Base-by-base conservation (phyloP, 768 basidiomycete genomes). In the Floccularia luteovirens region DNA sequence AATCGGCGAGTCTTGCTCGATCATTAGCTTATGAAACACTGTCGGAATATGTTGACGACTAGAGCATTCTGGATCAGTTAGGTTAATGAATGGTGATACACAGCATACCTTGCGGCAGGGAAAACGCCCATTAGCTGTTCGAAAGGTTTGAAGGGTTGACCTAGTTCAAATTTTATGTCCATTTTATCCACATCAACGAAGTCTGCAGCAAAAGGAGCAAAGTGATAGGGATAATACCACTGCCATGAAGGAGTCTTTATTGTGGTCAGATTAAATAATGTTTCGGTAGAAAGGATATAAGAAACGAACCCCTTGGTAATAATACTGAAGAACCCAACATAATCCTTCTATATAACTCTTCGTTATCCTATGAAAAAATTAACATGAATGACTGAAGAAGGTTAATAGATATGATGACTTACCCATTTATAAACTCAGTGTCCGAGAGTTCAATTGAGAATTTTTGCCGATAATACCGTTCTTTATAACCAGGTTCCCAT, bases 151-250 rank as follows among this genome's bases (percentile, higher is more conserved):
- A 97, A 98, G 3, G 96, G 96, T 43, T 79, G 72, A 4, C 92
- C 90, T 19, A 78, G 55, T 3, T 75, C 73, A 53, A 98, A 98
- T 25, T 67, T 60, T 55, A 98, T 79, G 25, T 90, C 66, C 77
- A 93, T 79, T 47, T 79, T 70, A 24, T 72, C 74, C 34, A 94
- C 67, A 32, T 87, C 81, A 41, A 75, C 73, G 49, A 98, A 97
- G 59, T 99, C 96, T 44, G 83, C 82, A 5, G 96, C 96, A 58
- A 99, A 99, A 1, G 96, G 96, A 10, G 96, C 90, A 58, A 96
- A 99, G 61, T 99, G 96, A 53, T 86, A 93, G 1, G 96, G 96
- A 59, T 97, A 98, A 64, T 85, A 99, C 96, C 96, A 99, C 54
- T 92, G 80, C 94, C 94, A 98, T 2, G 93, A 96, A 3, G 89